Evolutionary conservation across 257 asterid genomes (phyloP).

Genomic region (Fraxinus quadrangulata): DNA sequence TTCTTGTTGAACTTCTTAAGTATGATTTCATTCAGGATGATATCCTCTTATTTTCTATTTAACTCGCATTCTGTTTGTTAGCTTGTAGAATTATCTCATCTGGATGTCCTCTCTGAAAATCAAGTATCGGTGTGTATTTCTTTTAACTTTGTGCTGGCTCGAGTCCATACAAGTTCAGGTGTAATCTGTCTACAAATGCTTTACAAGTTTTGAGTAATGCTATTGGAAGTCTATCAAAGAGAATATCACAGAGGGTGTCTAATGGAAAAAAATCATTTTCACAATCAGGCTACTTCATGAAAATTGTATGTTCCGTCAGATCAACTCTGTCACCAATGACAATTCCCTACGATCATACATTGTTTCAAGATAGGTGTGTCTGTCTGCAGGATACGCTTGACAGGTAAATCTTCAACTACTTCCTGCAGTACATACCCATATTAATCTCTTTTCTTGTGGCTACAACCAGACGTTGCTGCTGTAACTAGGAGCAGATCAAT

Average conservation of each 20-base stretch:
- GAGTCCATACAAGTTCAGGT: too few species aligned
- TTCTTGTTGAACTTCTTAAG: conserved; percentile 2
- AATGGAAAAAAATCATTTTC: background rate
- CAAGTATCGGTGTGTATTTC: background rate
- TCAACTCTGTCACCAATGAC: background rate
- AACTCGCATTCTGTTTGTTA: background rate
- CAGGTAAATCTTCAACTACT: background rate
- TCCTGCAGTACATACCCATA: background rate
- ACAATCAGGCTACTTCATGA: background rate
- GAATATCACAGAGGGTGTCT: background rate
- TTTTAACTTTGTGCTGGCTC: background rate
- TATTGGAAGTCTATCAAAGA: background rate
- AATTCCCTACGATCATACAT: too few species aligned
- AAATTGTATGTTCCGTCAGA: background rate
- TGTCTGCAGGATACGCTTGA: background rate
- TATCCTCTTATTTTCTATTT: background rate
- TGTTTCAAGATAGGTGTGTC: background rate
- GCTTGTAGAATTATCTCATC: background rate
- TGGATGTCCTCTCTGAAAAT: background rate
- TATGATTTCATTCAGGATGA: background rate
- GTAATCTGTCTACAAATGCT: too few species aligned
- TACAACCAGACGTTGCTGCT: background rate
- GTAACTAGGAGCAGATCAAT: background rate
- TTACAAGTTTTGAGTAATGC: background rate
- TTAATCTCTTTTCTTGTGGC: background rate